Evolutionary conservation across 2,329 filamentous ascomycete species (phyloP), one percentile per base, ranked within the genome.

Genomic region (Fusarium sp.): DNA sequence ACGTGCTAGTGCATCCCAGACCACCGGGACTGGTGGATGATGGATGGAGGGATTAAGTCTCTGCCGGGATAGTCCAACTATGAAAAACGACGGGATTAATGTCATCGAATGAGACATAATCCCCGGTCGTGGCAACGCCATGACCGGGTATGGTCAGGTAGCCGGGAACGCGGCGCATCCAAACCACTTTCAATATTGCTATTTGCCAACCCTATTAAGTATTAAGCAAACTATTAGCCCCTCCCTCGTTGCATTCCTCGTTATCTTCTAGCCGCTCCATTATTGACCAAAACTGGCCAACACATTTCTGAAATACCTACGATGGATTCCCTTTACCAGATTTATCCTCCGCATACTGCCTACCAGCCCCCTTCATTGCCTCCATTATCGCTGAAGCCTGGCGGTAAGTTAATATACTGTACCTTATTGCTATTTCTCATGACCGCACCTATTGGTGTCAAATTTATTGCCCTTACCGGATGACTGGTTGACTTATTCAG

Each of bases 71-170:
- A 54, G 51, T 25, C 40, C 25, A 43, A 44, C 6, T 44, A 13
- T 44, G 51, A 54, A 32, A 54, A 54, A 13, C n/a, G 40, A 29
- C 38, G 51, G 51, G 38, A 54, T 54, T 44, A 54, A 54, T 54
- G 40, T 40, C 51, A 54, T 32, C n/a, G n/a, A 41, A 41, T 41
- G 48, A 52, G 48, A 52, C 48, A 38, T 52, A 52, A 52, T 52
- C 8, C 16, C 48, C 48, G 48, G 48, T 40, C 34, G 34, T 52
- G 48, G 34, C 24, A 18, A 8, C 8, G 48, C 48, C 34, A 22
- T 11, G n/a, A 54, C 51, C 25, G 9, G 51, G 40, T 43, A 34
- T 54, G 25, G 34, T 27, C 40, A 54, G 40, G 51, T 43, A 54
- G 51, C 51, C 51, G 51, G 51, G 51, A 54, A 54, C 40, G 40